Evolutionary conservation across 805 yeast genomes (phyloP), one percentile per base, ranked within the genome.

Genomic region (Maudiozyma bulderi): DNA sequence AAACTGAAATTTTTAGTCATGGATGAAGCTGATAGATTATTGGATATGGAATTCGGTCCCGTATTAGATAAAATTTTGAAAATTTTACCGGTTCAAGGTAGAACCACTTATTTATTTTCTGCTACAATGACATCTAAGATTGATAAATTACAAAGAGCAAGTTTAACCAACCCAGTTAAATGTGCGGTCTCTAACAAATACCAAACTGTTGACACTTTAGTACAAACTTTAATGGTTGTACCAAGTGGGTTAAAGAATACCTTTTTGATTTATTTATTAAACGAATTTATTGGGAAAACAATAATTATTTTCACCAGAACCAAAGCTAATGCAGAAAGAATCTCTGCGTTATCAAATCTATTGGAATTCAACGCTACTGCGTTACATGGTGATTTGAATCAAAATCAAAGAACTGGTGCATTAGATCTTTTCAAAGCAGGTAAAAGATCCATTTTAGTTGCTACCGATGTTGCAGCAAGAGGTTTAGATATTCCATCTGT

Each of bases 71-170:
- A 84, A 64, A 86, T 91, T 53, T 72, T 91, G 49, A 83, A 81
- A 54, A 78, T 87, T 45, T 84, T 91, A 40, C 99, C 99, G 8
- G 75, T 78, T 39, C 84, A 87, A 53, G 71, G 80, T 34, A 77
- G 93, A 67, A 87, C 89, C 5, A 85, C 93, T 0, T 88, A 84
- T 59, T 69, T 91, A 48, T 91, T 90, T 62, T 86, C 96, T 32
- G 99, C 99, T n/a, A 91, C 99, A 0, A 86, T 95, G 82, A 91
- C 98, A 2, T 85, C 86, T 43, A 93, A 93, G 64, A 89, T 91
- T 59, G 98, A 90, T 59, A 90, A 90, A 66, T 73, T 91, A 56
- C 98, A 93, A 69, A 74, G 98, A 52, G 98, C 98, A 0, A 88
- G 96, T 37, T 74, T 91, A 55, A 70, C 79, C 4, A 81, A 86